phyloP scores from a whole-genome alignment of 768 basidiomycete genomes.

The Strobilomyces dryophilus region DNA sequence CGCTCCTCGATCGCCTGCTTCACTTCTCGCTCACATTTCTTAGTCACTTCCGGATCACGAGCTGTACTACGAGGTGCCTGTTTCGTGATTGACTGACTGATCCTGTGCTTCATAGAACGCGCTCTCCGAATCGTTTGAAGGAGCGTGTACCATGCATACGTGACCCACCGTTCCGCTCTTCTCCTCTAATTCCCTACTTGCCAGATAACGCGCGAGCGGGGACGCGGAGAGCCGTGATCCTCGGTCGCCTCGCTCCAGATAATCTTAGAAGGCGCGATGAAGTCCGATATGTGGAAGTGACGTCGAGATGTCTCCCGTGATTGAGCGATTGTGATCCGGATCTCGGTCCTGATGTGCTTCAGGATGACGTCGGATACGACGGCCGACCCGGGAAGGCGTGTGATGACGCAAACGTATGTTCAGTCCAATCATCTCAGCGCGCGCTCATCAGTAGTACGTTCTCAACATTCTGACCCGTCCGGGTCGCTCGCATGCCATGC shows the following conservation, averaged over 20 bases:
- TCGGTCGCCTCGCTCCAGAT: not conserved
- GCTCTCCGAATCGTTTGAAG: not conserved
- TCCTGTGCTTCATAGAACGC: not conserved
- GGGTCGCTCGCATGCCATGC: too few species aligned
- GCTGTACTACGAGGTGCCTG: not conserved
- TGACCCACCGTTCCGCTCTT: not conserved
- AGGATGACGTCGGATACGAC: too few species aligned
- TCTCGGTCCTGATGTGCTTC: too few species aligned
- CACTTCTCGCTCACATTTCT: not conserved
- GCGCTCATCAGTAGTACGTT: too few species aligned
- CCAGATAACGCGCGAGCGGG: not conserved
- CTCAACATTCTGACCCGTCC: too few species aligned
- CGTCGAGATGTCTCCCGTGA: not conserved
- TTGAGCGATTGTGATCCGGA: not conserved
- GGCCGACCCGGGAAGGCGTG: too few species aligned
- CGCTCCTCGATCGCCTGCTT: not conserved
- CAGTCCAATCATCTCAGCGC: too few species aligned
- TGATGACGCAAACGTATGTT: too few species aligned
- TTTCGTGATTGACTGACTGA: not conserved
- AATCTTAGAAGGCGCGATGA: too few species aligned
- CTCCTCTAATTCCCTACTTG: not conserved
- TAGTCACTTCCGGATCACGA: not conserved
- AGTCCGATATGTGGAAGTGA: not conserved
- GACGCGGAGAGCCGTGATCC: not conserved
- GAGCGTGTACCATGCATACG: not conserved